A percentile compares a stretch with the other conserved stretches of the same genome.
These are phyloP conservation scores for Ophiocordyceps robertsii DNA, from an alignment of 2,329 filamentous ascomycete species.

Conservation along the genomic window DNA sequence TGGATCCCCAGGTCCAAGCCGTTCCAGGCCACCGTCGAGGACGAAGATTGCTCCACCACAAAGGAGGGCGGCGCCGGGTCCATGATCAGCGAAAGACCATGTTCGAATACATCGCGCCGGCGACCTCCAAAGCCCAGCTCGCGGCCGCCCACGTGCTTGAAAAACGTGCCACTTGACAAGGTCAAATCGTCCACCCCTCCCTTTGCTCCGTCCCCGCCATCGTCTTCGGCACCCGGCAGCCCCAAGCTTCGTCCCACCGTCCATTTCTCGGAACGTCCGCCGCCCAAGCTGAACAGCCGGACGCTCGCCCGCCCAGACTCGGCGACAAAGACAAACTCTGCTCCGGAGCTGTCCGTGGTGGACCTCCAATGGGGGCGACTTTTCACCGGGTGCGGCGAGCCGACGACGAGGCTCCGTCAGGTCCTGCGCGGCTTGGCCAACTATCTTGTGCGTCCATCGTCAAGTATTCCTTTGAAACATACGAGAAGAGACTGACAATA, in stretches of 20 bases:
- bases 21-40: slow-evolving; percentile 10
- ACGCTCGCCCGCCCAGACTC: slow-evolving; percentile 1
- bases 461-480: not conserved
- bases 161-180: not conserved
- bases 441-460: slow-evolving; percentile 45
- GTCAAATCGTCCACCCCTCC: not conserved
- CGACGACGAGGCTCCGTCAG: slow-evolving; percentile 55
- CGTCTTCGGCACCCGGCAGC: slow-evolving; percentile 3
- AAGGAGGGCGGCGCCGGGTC: not conserved
- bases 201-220: not conserved
- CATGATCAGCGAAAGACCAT: not conserved
- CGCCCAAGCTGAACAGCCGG: slow-evolving; percentile 12
- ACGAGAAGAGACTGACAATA: not conserved
- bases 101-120: not conserved
- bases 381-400: slow-evolving; percentile 53
- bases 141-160: not conserved
- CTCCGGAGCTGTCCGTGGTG: slow-evolving; percentile 24
- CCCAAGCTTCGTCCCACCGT: slow-evolving; percentile 12
- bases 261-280: slow-evolving; percentile 16
- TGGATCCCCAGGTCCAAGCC: slow-evolving; percentile 3
- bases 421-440: slow-evolving; percentile 61
- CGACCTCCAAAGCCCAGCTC: not conserved
- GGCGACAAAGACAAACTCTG: slow-evolving; percentile 2
- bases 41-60: slow-evolving; percentile 3
- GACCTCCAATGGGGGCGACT: slow-evolving; percentile 67